These are phyloP conservation scores for Globisporangium paddicum DNA, from an alignment of 352 stramenopile genomes.

Conservation along the genomic window DNA sequence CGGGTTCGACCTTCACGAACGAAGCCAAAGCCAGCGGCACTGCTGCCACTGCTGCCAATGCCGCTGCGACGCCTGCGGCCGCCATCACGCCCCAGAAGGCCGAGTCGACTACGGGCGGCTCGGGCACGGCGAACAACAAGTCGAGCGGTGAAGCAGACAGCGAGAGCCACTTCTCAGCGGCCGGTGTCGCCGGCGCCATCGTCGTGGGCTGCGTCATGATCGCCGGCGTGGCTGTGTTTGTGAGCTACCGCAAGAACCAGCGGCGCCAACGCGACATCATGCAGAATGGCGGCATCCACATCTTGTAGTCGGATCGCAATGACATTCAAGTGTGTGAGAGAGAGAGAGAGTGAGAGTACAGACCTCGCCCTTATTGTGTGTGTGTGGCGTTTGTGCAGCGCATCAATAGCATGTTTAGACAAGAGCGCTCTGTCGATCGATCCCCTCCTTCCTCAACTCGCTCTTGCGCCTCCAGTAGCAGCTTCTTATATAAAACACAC, in stretches of 20 bases:
- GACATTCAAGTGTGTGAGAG: neutral
- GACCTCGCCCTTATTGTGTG: no score
- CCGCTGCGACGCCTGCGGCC: neutral
- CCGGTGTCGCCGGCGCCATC: slow-evolving; percentile 50
- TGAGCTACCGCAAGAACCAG: slow-evolving; percentile 80
- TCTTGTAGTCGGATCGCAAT: slow-evolving; percentile 16
- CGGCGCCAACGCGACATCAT: slow-evolving; percentile 72
- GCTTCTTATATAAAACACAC: neutral
- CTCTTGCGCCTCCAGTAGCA: neutral
- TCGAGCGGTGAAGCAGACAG: neutral
- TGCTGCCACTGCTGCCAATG: neutral
- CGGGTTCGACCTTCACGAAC: slow-evolving; percentile 18
- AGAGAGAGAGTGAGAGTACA: neutral
- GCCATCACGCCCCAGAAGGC: neutral
- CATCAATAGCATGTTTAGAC: slow-evolving; percentile 6
- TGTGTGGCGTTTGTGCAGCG: slow-evolving; percentile 4
- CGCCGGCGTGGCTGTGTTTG: slow-evolving; percentile 31
- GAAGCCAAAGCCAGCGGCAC: neutral
- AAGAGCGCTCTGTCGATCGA: neutral
- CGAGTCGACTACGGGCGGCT: slow-evolving; percentile 2
- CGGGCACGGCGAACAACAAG: slow-evolving; percentile 36
- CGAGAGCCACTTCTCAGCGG: slow-evolving; percentile 36
- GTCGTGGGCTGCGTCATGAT: slow-evolving; percentile 51
- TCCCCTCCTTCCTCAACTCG: neutral
- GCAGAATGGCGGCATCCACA: slow-evolving; percentile 47